Percentiles rank a stretch among this genome's conserved stretches.
phyloP scores from a whole-genome alignment of 2,329 filamentous ascomycete genomes.

The Acrocalymma vagum region DNA sequence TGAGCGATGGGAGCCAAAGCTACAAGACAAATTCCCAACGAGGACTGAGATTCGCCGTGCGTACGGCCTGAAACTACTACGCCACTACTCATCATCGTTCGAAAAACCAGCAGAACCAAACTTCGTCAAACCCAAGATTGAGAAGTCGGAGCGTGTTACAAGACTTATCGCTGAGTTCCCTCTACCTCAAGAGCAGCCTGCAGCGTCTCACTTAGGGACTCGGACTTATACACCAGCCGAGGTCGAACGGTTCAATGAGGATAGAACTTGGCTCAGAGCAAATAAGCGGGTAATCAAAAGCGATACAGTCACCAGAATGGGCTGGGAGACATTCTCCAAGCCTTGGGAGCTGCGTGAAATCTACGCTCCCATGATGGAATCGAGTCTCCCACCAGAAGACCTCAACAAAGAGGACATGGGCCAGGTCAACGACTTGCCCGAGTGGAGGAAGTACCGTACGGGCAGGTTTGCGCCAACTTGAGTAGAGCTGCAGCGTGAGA shows the following conservation, averaged over 20 bases:
- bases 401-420: slow-evolving; percentile 18
- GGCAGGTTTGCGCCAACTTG: slow-evolving; percentile 19
- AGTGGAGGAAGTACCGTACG: slow-evolving; percentile 28
- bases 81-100: slow-evolving; percentile 24
- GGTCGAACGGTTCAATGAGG: neutral
- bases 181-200: neutral
- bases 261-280: slow-evolving; percentile 5
- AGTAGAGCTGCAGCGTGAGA: neutral
- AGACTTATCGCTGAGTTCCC: slow-evolving; percentile 24
- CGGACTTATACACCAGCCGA: neutral
- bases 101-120: slow-evolving; percentile 2
- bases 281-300: slow-evolving; percentile 23
- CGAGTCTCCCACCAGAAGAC: slow-evolving; percentile 17
- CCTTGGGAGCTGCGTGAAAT: slow-evolving; percentile 14
- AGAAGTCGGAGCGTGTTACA: slow-evolving; percentile 24
- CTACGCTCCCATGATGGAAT: slow-evolving; percentile 29
- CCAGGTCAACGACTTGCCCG: slow-evolving; percentile 22
- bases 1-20: slow-evolving; percentile 24
- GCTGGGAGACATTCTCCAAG: slow-evolving; percentile 26
- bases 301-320: slow-evolving; percentile 15
- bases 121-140: slow-evolving; percentile 25
- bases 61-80: slow-evolving; percentile 31
- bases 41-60: slow-evolving; percentile 23
- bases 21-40: slow-evolving; percentile 20
- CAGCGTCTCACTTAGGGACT: neutral